Base-by-base conservation (phyloP, 2,329 filamentous ascomycete genomes). In the Claviceps africana region DNA sequence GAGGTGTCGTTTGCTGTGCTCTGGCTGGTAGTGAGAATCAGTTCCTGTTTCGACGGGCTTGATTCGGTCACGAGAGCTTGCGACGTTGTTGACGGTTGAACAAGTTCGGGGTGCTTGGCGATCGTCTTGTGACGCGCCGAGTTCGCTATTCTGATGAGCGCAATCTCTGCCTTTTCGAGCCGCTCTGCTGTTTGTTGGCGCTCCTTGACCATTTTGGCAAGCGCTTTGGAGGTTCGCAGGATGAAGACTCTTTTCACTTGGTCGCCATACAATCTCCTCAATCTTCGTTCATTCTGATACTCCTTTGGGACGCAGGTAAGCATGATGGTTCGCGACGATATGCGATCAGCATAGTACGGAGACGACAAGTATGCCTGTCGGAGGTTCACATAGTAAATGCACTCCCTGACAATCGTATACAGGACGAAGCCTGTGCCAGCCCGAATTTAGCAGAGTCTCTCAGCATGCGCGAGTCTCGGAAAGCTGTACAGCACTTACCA, bases 291-390 rank as follows among this genome's bases (percentile, higher is more conserved):
- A 59, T 88, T 79, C 50, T 93, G 78, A 57, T 94, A 95, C 8
- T 81, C 72, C 21, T 81, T 71, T 2, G 91, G 91, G 1, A 96
- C 88, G 2, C 87, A 85, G 2, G 88, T 85, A 67, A 95, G 89
- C 13, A 98, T 80, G 1, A 97, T 86, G 1, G 90, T 96, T 51
- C 88, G 82, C 2, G 90, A 91, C 2, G 91, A 96, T 46, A 96
- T 82, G 53, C 90, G 86, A 61, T 83, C 85, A 51, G 88, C 79
- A 65, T 94, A 94, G 47, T 86, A 74, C 11, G 89, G 88, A 11
- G 88, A 90, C 52, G 94, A 78, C 42, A 94, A 79, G 69, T 94
- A 96, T 0, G 91, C 91, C 69, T 97, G 91, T 56, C 90, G 86
- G 50, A 97, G 70, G 62, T 94, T 95, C 72, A 96, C 85, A 68